phyloP scores from a whole-genome alignment of 116 monocot genomes.

The Thalassia testudinum region DNA sequence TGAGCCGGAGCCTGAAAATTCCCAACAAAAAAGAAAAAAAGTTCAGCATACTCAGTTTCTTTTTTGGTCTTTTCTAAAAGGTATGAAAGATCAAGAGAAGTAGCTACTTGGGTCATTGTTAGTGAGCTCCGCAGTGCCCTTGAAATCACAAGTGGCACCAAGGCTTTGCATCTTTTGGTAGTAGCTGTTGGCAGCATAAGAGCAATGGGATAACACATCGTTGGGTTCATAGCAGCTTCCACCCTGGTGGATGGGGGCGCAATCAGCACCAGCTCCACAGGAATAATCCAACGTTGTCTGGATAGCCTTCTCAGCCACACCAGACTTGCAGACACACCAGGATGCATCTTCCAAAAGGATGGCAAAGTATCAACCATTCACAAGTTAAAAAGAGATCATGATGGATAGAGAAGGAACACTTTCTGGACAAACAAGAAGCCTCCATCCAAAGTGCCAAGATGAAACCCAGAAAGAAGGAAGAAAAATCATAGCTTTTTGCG shows the following conservation, averaged over 20 bases:
- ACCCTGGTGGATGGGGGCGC: constrained; percentile 33
- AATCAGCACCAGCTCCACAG: constrained; percentile 72
- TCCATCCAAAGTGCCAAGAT: background rate
- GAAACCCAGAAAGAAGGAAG: background rate
- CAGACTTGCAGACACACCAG: constrained; percentile 64
- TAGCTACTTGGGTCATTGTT: constrained; percentile 48
- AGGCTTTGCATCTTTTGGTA: constrained; percentile 54
- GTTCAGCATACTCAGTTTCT: background rate
- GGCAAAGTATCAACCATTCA: background rate
- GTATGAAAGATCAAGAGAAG: background rate
- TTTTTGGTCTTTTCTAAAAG: background rate
- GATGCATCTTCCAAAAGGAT: constrained; percentile 28
- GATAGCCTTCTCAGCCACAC: constrained; percentile 12
- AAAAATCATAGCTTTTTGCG: too few relatives aligned
- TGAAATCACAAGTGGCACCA: constrained; percentile 38
- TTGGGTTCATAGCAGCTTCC: constrained; percentile 55
- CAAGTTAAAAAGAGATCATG: background rate
- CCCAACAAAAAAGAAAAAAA: background rate
- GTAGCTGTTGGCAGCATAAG: constrained; percentile 75
- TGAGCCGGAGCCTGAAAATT: constrained; percentile 28
- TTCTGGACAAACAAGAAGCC: too few relatives aligned
- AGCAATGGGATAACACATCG: constrained; percentile 48
- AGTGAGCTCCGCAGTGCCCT: constrained; percentile 20
- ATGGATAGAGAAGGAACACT: background rate
- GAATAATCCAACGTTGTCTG: constrained; percentile 81